Percentiles rank a stretch among this genome's conserved stretches.
phyloP scores from a whole-genome alignment of 1,284 basidiomycete species.

The Pseudozyma tsukubaensis region DNA sequence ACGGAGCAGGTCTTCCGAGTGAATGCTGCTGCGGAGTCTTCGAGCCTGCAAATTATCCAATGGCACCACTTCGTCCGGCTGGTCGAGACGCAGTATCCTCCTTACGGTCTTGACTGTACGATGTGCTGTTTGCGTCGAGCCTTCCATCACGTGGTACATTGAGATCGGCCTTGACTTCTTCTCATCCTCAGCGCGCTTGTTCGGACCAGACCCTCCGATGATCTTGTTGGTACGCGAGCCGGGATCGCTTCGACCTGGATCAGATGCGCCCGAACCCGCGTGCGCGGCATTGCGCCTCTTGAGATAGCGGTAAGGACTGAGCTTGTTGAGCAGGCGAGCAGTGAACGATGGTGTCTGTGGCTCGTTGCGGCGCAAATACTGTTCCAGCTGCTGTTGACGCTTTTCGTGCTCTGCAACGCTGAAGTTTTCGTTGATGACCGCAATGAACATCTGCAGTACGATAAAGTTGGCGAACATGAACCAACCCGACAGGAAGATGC shows the following conservation, averaged over 20 bases:
- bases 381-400: conserved; percentile 81
- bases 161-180: conserved; percentile 29
- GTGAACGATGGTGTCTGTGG: conserved; percentile 56
- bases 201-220: conserved; percentile 35
- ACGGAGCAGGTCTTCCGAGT: conserved; percentile 46
- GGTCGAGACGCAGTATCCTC: conserved; percentile 71
- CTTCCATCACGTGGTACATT: conserved; percentile 33
- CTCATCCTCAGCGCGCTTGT: conserved; percentile 26
- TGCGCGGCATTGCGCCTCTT: conserved; percentile 71
- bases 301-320: conserved; percentile 92
- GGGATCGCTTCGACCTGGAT: conserved; percentile 22
- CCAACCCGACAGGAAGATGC: conserved; percentile 85
- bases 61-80: conserved; percentile 75
- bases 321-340: conserved; percentile 73
- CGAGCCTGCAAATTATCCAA: conserved; percentile 70
- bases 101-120: conserved; percentile 46
- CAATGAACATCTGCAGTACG: conserved; percentile 97
- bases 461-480: conserved; percentile 95
- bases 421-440: conserved; percentile 98
- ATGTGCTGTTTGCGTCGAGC: conserved; percentile 36
- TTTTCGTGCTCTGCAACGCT: conserved; percentile 91
- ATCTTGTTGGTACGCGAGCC: conserved; percentile 43
- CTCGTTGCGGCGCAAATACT: conserved; percentile 71
- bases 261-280: conserved; percentile 19
- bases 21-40: conserved; percentile 52